phyloP scores from a whole-genome alignment of 2,329 filamentous ascomycete species.

The Shiraia bambusicola region DNA sequence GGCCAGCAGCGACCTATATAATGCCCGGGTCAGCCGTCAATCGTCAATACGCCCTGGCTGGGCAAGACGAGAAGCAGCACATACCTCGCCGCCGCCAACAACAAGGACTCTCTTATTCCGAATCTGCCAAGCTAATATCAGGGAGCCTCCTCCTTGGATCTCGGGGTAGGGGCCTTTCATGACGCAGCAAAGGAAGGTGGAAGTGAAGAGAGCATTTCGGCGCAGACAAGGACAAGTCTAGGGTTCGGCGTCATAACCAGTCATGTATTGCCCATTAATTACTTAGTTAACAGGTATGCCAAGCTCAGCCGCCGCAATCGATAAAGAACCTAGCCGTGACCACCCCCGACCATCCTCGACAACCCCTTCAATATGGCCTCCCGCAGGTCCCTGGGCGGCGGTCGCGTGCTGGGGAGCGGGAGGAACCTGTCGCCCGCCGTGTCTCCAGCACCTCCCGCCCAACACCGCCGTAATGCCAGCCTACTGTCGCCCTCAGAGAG shows the following conservation, averaged over 20 bases:
- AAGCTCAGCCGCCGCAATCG: background rate
- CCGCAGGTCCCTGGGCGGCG: conserved; percentile 77
- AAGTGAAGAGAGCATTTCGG: conserved; percentile 17
- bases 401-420: conserved; percentile 84
- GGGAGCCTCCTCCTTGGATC: conserved; percentile 84
- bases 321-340: no score
- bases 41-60: conserved; percentile 24
- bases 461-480: conserved; percentile 47
- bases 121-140: conserved; percentile 96
- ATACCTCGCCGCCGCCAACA: conserved; percentile 90
- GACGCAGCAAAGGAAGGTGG: conserved; percentile 19
- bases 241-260: conserved; percentile 16
- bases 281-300: no score
- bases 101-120: conserved; percentile 87
- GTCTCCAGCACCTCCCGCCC: conserved; percentile 30
- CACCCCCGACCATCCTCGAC: conserved; percentile 20
- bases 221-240: conserved; percentile 26
- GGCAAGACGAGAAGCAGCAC: conserved; percentile 26
- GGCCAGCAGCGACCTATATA: conserved; percentile 89
- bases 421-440: conserved; percentile 72
- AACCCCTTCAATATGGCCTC: conserved; percentile 38
- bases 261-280: no score
- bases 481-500: conserved; percentile 67
- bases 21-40: conserved; percentile 42
- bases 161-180: conserved; percentile 67